A percentile compares a stretch with the other conserved stretches of the same genome.
These are phyloP conservation scores for Xylaria hypoxylon DNA, from an alignment of 2,329 filamentous ascomycete species.

Conservation along the genomic window DNA sequence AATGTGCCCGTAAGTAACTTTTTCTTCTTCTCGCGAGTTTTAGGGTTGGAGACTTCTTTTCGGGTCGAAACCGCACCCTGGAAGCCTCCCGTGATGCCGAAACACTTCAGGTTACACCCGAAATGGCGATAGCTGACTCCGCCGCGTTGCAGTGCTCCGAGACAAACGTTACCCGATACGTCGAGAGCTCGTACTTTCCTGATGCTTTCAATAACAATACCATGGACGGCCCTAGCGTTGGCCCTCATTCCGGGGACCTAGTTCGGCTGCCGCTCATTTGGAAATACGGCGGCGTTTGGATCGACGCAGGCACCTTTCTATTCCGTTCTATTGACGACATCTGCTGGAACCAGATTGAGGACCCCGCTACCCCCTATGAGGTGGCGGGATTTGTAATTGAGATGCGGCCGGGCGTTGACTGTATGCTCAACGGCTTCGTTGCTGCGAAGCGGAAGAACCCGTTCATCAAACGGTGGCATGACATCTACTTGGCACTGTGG, in stretches of 20 bases:
- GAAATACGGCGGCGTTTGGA: slow-evolving; percentile 57
- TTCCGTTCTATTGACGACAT: slow-evolving; percentile 56
- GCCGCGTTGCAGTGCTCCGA: slow-evolving; percentile 45
- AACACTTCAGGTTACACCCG: neutral
- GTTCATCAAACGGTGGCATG: slow-evolving; percentile 59
- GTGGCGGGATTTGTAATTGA: slow-evolving; percentile 49
- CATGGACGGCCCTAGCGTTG: slow-evolving; percentile 58
- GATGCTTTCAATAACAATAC: slow-evolving; percentile 56
- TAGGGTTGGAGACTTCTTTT: neutral
- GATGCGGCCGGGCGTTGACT: slow-evolving; percentile 44
- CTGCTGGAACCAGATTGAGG: slow-evolving; percentile 56
- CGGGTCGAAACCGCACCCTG: no score
- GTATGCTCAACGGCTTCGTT: slow-evolving; percentile 57
- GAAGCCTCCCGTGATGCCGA: neutral
- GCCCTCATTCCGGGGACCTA: slow-evolving; percentile 60
- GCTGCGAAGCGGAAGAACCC: slow-evolving; percentile 56
- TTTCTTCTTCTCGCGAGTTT: neutral
- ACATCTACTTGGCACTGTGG: slow-evolving; percentile 54
- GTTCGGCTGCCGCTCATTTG: slow-evolving; percentile 57
- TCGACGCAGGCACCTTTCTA: slow-evolving; percentile 58
- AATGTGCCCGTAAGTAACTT: slow-evolving; percentile 41
- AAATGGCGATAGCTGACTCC: neutral
- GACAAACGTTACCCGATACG: slow-evolving; percentile 53
- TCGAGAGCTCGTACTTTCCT: slow-evolving; percentile 53
- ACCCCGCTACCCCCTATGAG: slow-evolving; percentile 53